These are phyloP conservation scores for Solanum tacnaense DNA, from an alignment of 257 asterid genomes.

Conservation along the genomic window DNA sequence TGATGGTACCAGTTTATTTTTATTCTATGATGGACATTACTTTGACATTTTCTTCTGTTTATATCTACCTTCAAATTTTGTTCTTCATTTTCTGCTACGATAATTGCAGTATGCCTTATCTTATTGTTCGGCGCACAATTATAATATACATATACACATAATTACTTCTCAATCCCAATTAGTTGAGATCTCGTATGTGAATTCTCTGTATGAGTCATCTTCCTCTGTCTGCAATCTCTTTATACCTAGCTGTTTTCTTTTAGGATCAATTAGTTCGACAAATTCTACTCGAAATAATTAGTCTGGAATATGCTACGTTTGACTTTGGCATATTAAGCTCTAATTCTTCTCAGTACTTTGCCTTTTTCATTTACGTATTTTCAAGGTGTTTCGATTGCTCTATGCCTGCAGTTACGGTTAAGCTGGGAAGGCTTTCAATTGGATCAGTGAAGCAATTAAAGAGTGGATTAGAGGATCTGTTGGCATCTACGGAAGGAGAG, in stretches of 20 bases:
- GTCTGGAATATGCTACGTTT: neutral
- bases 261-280: neutral
- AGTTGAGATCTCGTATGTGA: neutral
- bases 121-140: neutral
- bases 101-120: neutral
- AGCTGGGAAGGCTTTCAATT: constrained; percentile 32
- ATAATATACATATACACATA: neutral
- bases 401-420: constrained; percentile 12
- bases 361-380: neutral
- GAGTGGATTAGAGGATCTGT: constrained; percentile 28
- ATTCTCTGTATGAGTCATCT: neutral
- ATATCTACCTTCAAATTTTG: neutral
- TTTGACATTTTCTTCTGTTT: neutral
- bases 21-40: neutral
- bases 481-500: constrained; percentile 28
- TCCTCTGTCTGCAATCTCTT: neutral
- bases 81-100: neutral
- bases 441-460: constrained; percentile 19
- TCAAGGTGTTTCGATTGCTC: neutral
- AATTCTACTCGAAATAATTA: neutral
- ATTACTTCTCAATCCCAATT: neutral
- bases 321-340: neutral
- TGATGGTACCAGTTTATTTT: constrained; percentile 8
- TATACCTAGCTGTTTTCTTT: neutral
- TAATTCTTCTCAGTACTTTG: neutral